Percentiles rank a stretch among this genome's conserved stretches.
phyloP scores from a whole-genome alignment of 306 rosid species.

The Casuarina cunninghamiana region DNA sequence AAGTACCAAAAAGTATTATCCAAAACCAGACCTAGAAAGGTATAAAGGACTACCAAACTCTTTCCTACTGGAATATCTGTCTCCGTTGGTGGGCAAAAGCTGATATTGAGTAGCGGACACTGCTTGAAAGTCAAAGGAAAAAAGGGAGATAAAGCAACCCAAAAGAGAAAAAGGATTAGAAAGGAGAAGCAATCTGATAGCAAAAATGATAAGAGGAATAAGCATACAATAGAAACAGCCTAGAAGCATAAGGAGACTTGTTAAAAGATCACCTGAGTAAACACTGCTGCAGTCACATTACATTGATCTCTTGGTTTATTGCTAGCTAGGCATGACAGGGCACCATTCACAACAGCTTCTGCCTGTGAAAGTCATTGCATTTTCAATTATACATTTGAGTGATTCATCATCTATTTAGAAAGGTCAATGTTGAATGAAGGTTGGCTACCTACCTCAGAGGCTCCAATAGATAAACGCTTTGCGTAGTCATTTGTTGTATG shows the following conservation, averaged over 20 bases:
- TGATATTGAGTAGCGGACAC: constrained; percentile 89
- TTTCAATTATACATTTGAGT: neutral
- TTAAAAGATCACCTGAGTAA: constrained; percentile 59
- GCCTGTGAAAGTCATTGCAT: constrained; percentile 45
- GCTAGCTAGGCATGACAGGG: constrained; percentile 60
- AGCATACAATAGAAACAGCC: neutral
- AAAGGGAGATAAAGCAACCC: neutral
- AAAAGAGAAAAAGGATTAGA: constrained; percentile 6
- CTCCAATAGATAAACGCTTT: constrained; percentile 74
- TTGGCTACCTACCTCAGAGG: constrained; percentile 54
- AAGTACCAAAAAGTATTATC: neutral
- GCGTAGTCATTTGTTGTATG: constrained; percentile 85
- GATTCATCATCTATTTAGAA: neutral
- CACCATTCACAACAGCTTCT: constrained; percentile 66
- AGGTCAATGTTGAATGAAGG: constrained; percentile 2
- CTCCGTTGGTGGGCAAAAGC: constrained; percentile 89
- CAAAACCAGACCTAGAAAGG: neutral
- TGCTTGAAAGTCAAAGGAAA: constrained; percentile 21
- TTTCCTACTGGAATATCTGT: constrained; percentile 50
- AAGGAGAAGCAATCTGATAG: constrained; percentile 15
- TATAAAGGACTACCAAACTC: constrained; percentile 64
- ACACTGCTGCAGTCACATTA: constrained; percentile 27
- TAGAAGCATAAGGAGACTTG: constrained; percentile 16
- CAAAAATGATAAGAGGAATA: constrained; percentile 1
- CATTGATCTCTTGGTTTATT: constrained; percentile 45